These are phyloP conservation scores for Fusarium torulosum DNA, from an alignment of 2,329 filamentous ascomycete genomes.

Conservation along the genomic window DNA sequence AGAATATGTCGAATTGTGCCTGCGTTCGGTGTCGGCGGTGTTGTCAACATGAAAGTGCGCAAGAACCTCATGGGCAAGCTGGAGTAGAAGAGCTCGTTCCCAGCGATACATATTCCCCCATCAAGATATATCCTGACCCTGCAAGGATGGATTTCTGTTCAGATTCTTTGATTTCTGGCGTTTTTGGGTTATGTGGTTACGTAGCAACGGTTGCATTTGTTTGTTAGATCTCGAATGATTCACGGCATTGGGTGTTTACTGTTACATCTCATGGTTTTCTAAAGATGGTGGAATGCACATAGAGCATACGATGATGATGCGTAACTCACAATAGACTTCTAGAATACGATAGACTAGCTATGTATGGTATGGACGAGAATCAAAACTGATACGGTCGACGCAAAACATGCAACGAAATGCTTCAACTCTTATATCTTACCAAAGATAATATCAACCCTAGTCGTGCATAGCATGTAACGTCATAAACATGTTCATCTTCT, in stretches of 20 bases:
- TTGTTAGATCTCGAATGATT: constrained; percentile 19
- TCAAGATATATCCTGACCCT: background rate
- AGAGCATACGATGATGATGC: constrained; percentile 24
- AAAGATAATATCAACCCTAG: background rate
- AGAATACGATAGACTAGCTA: constrained; percentile 28
- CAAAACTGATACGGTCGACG: background rate
- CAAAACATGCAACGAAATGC: background rate
- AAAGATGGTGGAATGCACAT: constrained; percentile 13
- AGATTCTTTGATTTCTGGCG: constrained; percentile 14
- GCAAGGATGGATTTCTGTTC: background rate
- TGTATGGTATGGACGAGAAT: constrained; percentile 5
- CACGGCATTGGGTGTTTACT: constrained; percentile 10
- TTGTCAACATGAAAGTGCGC: constrained; percentile 83
- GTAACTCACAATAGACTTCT: constrained; percentile 27
- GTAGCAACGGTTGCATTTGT: constrained; percentile 18
- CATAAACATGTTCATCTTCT: background rate
- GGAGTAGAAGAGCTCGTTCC: constrained; percentile 47
- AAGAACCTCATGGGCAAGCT: constrained; percentile 73
- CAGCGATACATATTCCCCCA: background rate
- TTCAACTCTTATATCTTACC: background rate
- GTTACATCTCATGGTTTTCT: constrained; percentile 16
- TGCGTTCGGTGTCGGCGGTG: constrained; percentile 88
- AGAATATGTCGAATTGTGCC: constrained; percentile 88
- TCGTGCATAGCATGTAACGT: background rate
- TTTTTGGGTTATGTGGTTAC: constrained; percentile 20